A percentile compares a stretch with the other conserved stretches of the same genome.
phyloP scores from a whole-genome alignment of 768 basidiomycete genomes.

The Boletus subparvulus region DNA sequence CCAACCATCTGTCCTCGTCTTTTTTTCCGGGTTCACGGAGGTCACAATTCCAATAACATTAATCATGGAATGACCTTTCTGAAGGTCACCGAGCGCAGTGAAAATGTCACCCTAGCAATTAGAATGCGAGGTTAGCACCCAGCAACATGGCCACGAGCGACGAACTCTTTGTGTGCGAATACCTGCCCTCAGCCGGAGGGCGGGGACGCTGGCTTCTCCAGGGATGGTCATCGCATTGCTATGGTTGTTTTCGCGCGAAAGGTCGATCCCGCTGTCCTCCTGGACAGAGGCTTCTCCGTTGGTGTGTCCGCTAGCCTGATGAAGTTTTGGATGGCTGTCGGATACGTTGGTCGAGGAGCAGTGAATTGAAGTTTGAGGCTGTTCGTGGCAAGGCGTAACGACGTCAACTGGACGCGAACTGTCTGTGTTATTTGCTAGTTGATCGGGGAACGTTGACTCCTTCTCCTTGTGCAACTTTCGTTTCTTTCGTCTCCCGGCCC shows the following conservation, averaged over 20 bases:
- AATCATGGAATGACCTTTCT: conserved; percentile 12
- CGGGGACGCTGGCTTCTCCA: background rate
- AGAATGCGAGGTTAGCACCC: background rate
- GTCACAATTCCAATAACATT: conserved; percentile 36
- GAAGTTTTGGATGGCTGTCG: background rate
- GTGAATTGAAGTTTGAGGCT: background rate
- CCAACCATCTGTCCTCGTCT: conserved; percentile 30
- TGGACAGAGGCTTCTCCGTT: background rate
- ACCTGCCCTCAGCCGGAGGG: conserved; percentile 18
- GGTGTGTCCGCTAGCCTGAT: background rate
- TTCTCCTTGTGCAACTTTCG: conserved; percentile 13
- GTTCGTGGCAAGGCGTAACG: conserved; percentile 1
- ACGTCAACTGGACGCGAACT: background rate
- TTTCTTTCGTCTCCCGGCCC: conserved; percentile 13
- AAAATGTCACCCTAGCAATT: conserved; percentile 28
- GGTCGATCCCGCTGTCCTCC: background rate
- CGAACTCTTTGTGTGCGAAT: conserved; percentile 30
- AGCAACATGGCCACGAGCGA: background rate
- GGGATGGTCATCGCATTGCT: background rate
- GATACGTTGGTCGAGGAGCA: background rate
- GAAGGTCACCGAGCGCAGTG: conserved; percentile 16
- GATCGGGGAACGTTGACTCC: background rate
- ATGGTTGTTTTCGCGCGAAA: background rate
- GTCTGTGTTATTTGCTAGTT: background rate
- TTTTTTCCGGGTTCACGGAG: conserved; percentile 8